Percentiles rank a stretch among this genome's conserved stretches.
phyloP scores from a whole-genome alignment of 257 asterid species.

The Verbascum thapsus region DNA sequence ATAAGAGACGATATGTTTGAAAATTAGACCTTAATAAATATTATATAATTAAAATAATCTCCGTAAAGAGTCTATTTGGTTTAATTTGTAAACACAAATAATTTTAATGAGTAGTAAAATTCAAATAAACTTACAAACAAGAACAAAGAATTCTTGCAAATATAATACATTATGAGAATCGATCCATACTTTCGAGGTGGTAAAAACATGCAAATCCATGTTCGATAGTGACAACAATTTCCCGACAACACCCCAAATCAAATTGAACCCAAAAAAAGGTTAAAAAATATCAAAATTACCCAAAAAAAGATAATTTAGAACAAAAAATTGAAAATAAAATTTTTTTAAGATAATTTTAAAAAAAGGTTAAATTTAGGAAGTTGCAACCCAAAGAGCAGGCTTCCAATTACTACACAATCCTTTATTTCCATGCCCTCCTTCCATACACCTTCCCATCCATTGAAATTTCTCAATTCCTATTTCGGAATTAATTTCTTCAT shows the following conservation, averaged over 20 bases:
- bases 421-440: conserved; percentile 48
- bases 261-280: conserved; percentile 16
- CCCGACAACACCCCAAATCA: conserved; percentile 26
- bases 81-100: too few species aligned
- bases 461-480: conserved; percentile 51
- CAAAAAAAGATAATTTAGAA: background rate
- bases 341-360: too few species aligned
- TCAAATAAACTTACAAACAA: background rate
- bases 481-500: conserved; percentile 42
- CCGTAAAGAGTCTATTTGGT: too few species aligned
- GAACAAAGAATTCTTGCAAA: background rate
- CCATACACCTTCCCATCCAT: conserved; percentile 57
- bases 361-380: conserved; percentile 36
- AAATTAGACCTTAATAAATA: too few species aligned
- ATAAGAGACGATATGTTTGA: too few species aligned
- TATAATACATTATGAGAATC: conserved; percentile 23
- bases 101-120: background rate
- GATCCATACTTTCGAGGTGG: conserved; percentile 28
- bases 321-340: background rate
- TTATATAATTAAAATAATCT: too few species aligned
- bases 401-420: conserved; percentile 60
- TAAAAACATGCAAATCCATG: conserved; percentile 35
- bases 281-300: background rate
- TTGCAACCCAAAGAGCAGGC: conserved; percentile 62
- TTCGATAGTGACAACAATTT: conserved; percentile 19